These are phyloP conservation scores for Yamadazyma sp. DNA, from an alignment of 1,139 yeast genomes.

Conservation along the genomic window DNA sequence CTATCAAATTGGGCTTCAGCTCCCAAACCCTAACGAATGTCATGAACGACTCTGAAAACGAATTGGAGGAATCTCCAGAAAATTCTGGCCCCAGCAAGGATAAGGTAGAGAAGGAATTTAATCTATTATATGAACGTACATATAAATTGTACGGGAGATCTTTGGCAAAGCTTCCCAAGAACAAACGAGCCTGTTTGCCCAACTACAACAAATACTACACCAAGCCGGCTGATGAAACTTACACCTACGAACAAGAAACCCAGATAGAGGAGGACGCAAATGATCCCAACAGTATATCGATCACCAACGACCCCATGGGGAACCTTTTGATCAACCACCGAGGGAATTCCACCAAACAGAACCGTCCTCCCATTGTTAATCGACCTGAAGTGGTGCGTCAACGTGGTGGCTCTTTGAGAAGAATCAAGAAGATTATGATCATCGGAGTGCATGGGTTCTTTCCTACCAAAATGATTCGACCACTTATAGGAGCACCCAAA, in stretches of 20 bases:
- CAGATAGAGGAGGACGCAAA: conserved; percentile 27
- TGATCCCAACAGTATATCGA: conserved; percentile 37
- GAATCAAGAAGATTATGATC: conserved; percentile 59
- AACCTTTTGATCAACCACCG: conserved; percentile 40
- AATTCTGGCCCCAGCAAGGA: conserved; percentile 18
- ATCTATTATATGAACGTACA: conserved; percentile 38
- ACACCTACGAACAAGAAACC: conserved; percentile 22
- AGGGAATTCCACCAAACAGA: conserved; percentile 6
- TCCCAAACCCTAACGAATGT: conserved; percentile 33
- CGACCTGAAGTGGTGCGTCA: conserved; percentile 29
- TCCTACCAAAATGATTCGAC: conserved; percentile 69
- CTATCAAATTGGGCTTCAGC: conserved; percentile 40
- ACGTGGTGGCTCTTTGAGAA: conserved; percentile 32
- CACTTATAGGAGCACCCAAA: conserved; percentile 52
- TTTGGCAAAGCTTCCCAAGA: conserved; percentile 36
- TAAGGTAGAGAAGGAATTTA: conserved; percentile 36
- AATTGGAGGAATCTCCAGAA: conserved; percentile 10
- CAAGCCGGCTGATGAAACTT: conserved; percentile 14
- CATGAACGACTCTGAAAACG: conserved; percentile 18
- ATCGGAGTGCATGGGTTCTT: conserved; percentile 68
- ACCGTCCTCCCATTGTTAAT: conserved; percentile 10
- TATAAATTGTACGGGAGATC: conserved; percentile 44
- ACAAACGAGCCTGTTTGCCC: conserved; percentile 46
- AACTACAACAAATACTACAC: conserved; percentile 36
- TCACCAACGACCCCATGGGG: conserved; percentile 47